phyloP scores from a whole-genome alignment of 345 rosid genomes.

The Cochlearia excelsa region DNA sequence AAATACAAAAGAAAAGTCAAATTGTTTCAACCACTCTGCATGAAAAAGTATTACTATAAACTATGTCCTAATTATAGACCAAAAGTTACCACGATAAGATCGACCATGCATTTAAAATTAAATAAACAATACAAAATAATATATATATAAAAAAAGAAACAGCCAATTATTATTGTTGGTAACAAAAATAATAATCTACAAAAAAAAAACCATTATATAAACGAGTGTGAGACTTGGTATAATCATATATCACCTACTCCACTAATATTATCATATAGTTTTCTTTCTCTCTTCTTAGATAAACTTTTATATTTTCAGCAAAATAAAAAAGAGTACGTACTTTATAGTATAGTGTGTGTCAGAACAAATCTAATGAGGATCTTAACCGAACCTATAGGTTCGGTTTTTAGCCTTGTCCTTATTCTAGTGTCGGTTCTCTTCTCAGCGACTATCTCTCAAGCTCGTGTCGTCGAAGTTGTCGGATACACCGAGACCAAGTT shows the following conservation, averaged over 20 bases:
- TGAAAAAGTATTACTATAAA: conserved; percentile 13
- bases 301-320: no score
- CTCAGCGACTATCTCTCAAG: conserved; percentile 41
- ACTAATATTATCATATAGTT: conserved; percentile 2
- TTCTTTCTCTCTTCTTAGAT: neutral
- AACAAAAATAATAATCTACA: no score
- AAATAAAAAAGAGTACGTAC: no score
- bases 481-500: conserved; percentile 68
- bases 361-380: conserved; percentile 45
- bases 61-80: no score
- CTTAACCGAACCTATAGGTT: conserved; percentile 38
- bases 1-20: conserved; percentile 3
- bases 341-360: conserved; percentile 13
- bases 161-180: conserved; percentile 22
- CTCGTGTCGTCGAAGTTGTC: conserved; percentile 50
- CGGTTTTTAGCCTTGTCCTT: conserved; percentile 5
- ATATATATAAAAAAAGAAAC: no score
- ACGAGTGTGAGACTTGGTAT: conserved; percentile 15
- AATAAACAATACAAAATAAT: no score
- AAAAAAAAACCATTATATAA: conserved; percentile 29
- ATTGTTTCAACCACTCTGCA: conserved; percentile 30
- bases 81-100: no score
- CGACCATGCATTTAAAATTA: no score
- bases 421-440: conserved; percentile 34
- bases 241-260: conserved; percentile 26